Evolutionary conservation across 805 yeast genomes (phyloP), one percentile per base, ranked within the genome.

Genomic region (Candida boidinii): DNA sequence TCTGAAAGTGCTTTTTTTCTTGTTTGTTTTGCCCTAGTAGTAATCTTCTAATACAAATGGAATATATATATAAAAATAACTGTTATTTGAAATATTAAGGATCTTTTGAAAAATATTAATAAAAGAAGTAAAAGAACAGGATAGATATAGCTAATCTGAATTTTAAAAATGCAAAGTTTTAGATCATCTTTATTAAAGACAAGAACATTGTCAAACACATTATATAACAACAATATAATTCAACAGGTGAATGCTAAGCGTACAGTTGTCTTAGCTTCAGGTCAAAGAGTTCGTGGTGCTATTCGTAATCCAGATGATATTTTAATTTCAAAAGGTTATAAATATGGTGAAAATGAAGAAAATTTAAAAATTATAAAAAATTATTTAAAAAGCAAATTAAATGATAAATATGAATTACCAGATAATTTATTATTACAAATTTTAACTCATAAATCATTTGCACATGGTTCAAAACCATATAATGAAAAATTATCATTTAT

Each of bases 401-500:
- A 47, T 22, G 62, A 62, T 16, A 63, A 69, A 39, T 77, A 65
- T 47, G 43, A 63, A 26, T 61, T 88, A 26, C 65, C 79, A 4
- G 81, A 84, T 46, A 66, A 68, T 6, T 59, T 80, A 16, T 63
- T 86, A 36, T 63, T 86, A 39, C 97, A 90, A 60, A 76, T 84
- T 26, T 62, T 88, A 47, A 88, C 96, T 5, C 96, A 90, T 62
- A 90, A 90, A 61, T 84, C 95, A 16, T 90, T 87, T 66, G 94
- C 94, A 5, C 94, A 85, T 59, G 96, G 95, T 8, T 64, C 72
- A 41, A 76, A 79, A 46, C 96, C 96, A 7, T 85, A 83, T 60
- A 90, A 88, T 60, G 96, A 87, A 53, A 82, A 80, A 54, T 64
- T 90, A 46, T 67, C 85, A 14, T 70, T 79, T 28, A 61, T 85